These are phyloP conservation scores for Aaosphaeria arxii DNA, from an alignment of 2,329 filamentous ascomycete genomes.

Conservation along the genomic window DNA sequence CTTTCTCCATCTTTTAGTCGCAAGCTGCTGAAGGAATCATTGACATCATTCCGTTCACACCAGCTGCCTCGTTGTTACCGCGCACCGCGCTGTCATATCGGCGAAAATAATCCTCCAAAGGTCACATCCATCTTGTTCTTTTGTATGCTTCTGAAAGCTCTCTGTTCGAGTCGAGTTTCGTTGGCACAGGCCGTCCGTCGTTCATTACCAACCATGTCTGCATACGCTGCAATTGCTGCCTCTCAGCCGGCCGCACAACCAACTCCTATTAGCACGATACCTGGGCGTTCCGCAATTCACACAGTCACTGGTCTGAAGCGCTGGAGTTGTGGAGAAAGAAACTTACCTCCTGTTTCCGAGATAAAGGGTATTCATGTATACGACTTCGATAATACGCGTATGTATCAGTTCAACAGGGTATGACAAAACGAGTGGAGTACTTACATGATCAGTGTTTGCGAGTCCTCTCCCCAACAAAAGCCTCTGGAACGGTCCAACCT, in stretches of 20 bases:
- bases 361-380: slow-evolving; percentile 87
- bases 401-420: slow-evolving; percentile 26
- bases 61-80: no score
- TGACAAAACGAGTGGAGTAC: neutral
- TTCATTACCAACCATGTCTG: slow-evolving; percentile 29
- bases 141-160: slow-evolving; percentile 21
- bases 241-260: slow-evolving; percentile 19
- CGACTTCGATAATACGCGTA: slow-evolving; percentile 96
- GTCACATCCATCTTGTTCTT: neutral
- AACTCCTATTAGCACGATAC: slow-evolving; percentile 20
- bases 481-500: slow-evolving; percentile 76
- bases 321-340: slow-evolving; percentile 76
- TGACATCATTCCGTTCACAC: no score
- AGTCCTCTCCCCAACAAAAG: slow-evolving; percentile 86
- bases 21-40: no score
- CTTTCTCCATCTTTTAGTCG: no score
- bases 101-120: no score
- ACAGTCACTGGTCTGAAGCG: slow-evolving; percentile 75
- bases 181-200: slow-evolving; percentile 8
- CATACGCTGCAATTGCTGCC: slow-evolving; percentile 13
- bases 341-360: slow-evolving; percentile 67
- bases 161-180: neutral
- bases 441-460: slow-evolving; percentile 66
- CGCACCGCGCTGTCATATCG: no score
- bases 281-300: slow-evolving; percentile 27